Evolutionary conservation across 306 rosid genomes (phyloP).

Genomic region (Abrus precatorius): DNA sequence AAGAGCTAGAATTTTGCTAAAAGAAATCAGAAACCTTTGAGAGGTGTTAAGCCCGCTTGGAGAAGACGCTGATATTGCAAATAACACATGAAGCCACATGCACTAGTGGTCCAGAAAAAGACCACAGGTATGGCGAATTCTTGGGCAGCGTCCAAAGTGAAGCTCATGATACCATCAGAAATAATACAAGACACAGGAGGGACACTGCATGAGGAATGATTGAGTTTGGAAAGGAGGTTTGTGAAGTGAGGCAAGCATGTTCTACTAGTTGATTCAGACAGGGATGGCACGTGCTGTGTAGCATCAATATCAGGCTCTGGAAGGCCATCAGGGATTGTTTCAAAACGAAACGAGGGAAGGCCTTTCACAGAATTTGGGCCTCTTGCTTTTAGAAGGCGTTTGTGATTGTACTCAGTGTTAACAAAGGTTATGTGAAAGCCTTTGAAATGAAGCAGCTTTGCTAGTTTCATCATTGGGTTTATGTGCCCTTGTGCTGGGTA

Average conservation of each 20-base stretch:
- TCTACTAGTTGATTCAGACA: constrained; percentile 42
- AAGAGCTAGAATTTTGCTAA: too few relatives aligned
- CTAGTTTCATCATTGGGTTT: constrained; percentile 57
- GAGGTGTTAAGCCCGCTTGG: constrained; percentile 34
- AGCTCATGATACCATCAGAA: constrained; percentile 59
- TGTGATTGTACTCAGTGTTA: constrained; percentile 50
- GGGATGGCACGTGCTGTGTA: constrained; percentile 57
- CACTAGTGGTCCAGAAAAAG: constrained; percentile 58
- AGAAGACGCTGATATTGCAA: constrained; percentile 34
- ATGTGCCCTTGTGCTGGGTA: constrained; percentile 60
- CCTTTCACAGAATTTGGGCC: constrained; percentile 44
- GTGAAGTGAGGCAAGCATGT: constrained; percentile 54
- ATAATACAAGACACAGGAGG: constrained; percentile 62
- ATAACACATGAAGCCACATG: constrained; percentile 67
- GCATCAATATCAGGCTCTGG: constrained; percentile 56
- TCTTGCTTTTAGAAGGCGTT: constrained; percentile 52
- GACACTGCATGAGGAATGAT: background rate
- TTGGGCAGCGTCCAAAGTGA: constrained; percentile 55
- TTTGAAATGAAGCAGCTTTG: constrained; percentile 51
- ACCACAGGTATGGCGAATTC: constrained; percentile 54
- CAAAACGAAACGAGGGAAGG: constrained; percentile 46
- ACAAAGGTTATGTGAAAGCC: constrained; percentile 57
- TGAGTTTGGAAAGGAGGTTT: constrained; percentile 53
- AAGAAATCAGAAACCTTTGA: background rate
- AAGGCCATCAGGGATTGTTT: constrained; percentile 67